Percentiles rank a stretch among this genome's conserved stretches.
These are phyloP conservation scores for Aspergillus sp. DNA, from an alignment of 2,329 filamentous ascomycete genomes.

Conservation along the genomic window DNA sequence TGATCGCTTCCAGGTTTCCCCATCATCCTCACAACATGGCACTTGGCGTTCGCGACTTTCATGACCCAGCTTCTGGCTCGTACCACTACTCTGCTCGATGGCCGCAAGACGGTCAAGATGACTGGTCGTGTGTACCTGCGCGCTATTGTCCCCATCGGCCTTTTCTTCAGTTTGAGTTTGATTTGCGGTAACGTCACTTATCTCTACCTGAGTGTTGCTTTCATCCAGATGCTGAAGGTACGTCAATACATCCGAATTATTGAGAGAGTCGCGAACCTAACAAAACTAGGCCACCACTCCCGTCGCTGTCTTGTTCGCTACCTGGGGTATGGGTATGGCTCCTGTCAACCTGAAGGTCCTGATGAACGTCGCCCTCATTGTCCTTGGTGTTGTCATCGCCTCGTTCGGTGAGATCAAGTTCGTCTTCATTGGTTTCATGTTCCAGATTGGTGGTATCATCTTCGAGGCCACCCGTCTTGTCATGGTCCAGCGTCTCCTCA, in stretches of 20 bases:
- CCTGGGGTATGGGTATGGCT: constrained; percentile 79
- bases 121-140: constrained; percentile 86
- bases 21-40: constrained; percentile 84
- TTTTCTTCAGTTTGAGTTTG: constrained; percentile 92
- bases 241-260: constrained; percentile 21
- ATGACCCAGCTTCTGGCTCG: constrained; percentile 92
- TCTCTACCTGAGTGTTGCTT: constrained; percentile 86
- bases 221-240: constrained; percentile 98
- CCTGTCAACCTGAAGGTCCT: constrained; percentile 80
- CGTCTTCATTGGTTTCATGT: constrained; percentile 56
- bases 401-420: constrained; percentile 96
- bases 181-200: constrained; percentile 96
- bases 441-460: constrained; percentile 66
- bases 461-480: constrained; percentile 77
- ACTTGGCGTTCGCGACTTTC: constrained; percentile 83
- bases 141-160: constrained; percentile 86
- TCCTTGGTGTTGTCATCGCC: constrained; percentile 88
- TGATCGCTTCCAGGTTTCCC: constrained; percentile 18
- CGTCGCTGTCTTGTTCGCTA: constrained; percentile 81
- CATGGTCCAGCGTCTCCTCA: constrained; percentile 79
- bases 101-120: constrained; percentile 95
- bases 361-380: constrained; percentile 89
- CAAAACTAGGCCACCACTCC: constrained; percentile 71
- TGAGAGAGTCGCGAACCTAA: constrained; percentile 3
- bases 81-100: constrained; percentile 83